These are phyloP conservation scores for Aspergillus spinulosporus DNA, from an alignment of 2,329 filamentous ascomycete species.

Conservation along the genomic window DNA sequence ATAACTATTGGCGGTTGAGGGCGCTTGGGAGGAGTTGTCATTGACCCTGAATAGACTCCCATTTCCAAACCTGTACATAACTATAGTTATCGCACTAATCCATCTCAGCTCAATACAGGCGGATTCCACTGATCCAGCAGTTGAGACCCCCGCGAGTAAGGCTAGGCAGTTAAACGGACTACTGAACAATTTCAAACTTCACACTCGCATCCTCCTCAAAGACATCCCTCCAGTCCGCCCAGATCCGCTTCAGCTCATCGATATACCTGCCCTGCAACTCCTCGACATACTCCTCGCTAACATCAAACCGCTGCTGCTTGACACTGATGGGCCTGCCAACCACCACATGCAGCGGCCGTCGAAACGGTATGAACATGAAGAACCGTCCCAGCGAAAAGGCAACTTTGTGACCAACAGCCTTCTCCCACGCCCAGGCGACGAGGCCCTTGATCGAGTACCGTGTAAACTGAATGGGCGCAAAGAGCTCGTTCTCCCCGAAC, in stretches of 20 bases:
- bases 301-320: conserved; percentile 53
- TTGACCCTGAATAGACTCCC: conserved; percentile 3
- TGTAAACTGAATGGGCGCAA: conserved; percentile 72
- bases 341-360: conserved; percentile 77
- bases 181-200: conserved; percentile 31
- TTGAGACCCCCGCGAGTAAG: background rate
- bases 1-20: conserved; percentile 53
- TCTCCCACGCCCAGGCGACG: conserved; percentile 55
- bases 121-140: background rate
- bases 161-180: background rate
- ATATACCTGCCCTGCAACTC: conserved; percentile 72
- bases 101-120: too few species aligned
- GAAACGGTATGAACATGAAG: conserved; percentile 77
- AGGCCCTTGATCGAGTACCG: conserved; percentile 67
- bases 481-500: conserved; percentile 86
- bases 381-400: conserved; percentile 82
- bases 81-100: background rate
- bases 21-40: conserved; percentile 48
- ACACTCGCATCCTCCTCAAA: conserved; percentile 28
- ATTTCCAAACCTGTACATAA: background rate
- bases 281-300: conserved; percentile 69
- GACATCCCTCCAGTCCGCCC: conserved; percentile 32
- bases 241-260: conserved; percentile 43
- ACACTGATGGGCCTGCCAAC: conserved; percentile 74
- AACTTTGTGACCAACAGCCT: conserved; percentile 71